These are phyloP conservation scores for Skeletonema tropicum DNA, from an alignment of 108 stramenopile genomes.

Conservation along the genomic window DNA sequence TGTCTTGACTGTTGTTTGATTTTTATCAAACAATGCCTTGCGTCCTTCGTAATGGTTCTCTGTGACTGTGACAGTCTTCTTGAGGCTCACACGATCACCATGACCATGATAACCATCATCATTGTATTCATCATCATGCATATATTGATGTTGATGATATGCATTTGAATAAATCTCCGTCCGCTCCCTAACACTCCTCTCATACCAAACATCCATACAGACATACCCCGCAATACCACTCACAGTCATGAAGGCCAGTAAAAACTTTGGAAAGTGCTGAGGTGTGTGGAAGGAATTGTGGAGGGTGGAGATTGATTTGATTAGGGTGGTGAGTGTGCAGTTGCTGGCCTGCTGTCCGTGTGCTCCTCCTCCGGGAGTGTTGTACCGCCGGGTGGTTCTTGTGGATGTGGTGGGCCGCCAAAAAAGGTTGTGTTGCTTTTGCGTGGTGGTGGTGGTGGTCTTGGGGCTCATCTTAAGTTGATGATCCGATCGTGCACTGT, in stretches of 20 bases:
- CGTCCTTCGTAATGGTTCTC: background rate
- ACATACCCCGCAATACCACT: background rate
- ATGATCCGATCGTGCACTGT: too few species aligned
- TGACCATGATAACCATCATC: too few species aligned
- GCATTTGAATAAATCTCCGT: background rate
- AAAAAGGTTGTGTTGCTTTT: too few species aligned
- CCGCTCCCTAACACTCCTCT: background rate
- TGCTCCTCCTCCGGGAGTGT: too few species aligned
- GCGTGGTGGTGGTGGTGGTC: too few species aligned
- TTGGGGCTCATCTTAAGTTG: too few species aligned
- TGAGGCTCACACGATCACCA: too few species aligned
- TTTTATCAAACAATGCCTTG: background rate
- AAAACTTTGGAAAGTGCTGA: background rate
- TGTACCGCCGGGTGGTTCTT: too few species aligned
- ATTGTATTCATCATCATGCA: too few species aligned
- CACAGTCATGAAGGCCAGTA: background rate
- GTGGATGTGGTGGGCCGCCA: background rate
- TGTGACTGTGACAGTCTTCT: background rate
- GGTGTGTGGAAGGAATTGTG: background rate
- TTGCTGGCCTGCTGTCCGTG: too few species aligned
- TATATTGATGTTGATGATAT: too few species aligned
- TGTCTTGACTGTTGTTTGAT: too few species aligned
- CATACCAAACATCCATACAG: background rate
- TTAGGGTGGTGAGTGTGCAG: background rate
- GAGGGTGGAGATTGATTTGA: background rate